These are phyloP conservation scores for Leccinum boreale DNA, from an alignment of 768 basidiomycete genomes.

Conservation along the genomic window DNA sequence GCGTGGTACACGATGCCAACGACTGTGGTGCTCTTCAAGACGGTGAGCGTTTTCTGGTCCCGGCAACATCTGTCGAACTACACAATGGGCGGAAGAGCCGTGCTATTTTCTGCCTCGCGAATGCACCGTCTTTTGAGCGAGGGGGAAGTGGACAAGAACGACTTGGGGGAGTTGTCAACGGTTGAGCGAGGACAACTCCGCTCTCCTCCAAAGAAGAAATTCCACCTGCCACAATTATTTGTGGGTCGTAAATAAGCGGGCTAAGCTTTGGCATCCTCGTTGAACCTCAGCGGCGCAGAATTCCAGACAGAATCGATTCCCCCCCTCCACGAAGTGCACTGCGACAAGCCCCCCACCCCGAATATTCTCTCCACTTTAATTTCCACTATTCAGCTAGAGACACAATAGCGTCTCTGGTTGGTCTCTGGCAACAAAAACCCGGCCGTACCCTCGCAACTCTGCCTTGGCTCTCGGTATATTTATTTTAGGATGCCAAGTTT, in stretches of 20 bases:
- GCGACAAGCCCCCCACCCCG: neutral
- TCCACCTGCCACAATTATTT: slow-evolving; percentile 12
- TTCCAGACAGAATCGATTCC: neutral
- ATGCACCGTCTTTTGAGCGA: neutral
- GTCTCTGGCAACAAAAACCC: neutral
- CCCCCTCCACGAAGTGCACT: neutral
- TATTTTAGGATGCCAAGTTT: neutral
- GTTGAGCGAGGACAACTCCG: slow-evolving; percentile 16
- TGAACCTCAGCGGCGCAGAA: slow-evolving; percentile 1
- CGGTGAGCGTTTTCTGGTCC: slow-evolving; percentile 3
- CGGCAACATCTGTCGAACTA: neutral
- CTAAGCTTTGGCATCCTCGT: neutral
- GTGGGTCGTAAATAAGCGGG: neutral
- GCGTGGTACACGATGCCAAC: neutral
- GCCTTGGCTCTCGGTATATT: neutral
- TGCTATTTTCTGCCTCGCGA: slow-evolving; percentile 2
- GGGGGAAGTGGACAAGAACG: neutral
- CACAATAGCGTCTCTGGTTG: too few species aligned
- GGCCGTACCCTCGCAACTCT: neutral
- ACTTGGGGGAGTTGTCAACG: neutral
- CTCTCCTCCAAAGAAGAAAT: slow-evolving; percentile 7
- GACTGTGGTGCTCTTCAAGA: slow-evolving; percentile 8
- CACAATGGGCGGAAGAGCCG: slow-evolving; percentile 7
- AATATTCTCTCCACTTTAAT: too few species aligned
- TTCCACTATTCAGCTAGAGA: too few species aligned